These are phyloP conservation scores for Thelephora ganbajun DNA, from an alignment of 768 basidiomycete species.

Conservation along the genomic window DNA sequence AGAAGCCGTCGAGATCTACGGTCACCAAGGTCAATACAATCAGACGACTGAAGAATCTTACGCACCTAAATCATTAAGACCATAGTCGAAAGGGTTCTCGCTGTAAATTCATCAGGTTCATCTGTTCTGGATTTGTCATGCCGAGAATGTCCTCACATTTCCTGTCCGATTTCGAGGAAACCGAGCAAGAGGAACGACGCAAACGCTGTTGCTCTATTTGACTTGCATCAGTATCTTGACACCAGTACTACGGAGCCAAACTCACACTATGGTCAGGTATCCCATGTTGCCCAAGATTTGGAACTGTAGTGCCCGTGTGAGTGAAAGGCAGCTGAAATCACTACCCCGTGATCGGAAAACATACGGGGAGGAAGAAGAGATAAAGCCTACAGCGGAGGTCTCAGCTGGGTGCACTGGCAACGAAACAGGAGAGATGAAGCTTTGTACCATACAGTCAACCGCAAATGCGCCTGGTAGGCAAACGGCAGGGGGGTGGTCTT, in stretches of 20 bases:
- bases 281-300: neutral
- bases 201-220: conserved; percentile 34
- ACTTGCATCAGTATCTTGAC: neutral
- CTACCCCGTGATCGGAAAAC: neutral
- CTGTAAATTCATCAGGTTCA: conserved; percentile 15
- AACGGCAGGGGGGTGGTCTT: neutral
- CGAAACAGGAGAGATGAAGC: neutral
- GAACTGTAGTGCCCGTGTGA: neutral
- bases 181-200: conserved; percentile 50
- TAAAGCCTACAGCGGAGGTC: neutral
- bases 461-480: neutral
- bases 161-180: conserved; percentile 57
- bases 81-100: conserved; percentile 60
- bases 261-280: neutral
- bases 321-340: neutral
- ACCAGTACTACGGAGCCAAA: neutral
- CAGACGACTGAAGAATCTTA: conserved; percentile 1
- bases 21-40: conserved; percentile 4
- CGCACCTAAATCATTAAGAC: conserved; percentile 49
- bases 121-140: neutral
- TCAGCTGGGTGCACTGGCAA: neutral
- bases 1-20: conserved; percentile 53
- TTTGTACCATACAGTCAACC: neutral
- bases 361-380: neutral
- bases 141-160: conserved; percentile 26